phyloP scores from a whole-genome alignment of 192 early-diverging fungal genomes.

The Coemansia reversa region DNA sequence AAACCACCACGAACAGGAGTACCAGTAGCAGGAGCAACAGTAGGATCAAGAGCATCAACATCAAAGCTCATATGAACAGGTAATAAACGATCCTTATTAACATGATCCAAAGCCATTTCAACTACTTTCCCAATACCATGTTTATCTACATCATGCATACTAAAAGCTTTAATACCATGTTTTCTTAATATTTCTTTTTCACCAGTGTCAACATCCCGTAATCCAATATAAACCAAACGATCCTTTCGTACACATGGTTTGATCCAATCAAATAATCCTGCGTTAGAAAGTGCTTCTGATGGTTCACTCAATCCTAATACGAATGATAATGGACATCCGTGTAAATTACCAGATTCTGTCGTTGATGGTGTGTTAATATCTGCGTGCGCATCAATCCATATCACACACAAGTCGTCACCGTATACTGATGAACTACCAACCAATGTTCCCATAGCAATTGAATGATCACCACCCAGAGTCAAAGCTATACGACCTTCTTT shows the following conservation, averaged over 20 bases:
- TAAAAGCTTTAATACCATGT: constrained; percentile 87
- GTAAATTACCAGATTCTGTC: constrained; percentile 88
- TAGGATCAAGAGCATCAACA: constrained; percentile 93
- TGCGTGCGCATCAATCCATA: constrained; percentile 96
- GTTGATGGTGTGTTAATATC: constrained; percentile 92
- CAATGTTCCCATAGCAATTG: constrained; percentile 88
- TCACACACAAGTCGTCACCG: constrained; percentile 75
- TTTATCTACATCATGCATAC: constrained; percentile 95
- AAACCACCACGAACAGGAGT: constrained; percentile 95
- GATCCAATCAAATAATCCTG: constrained; percentile 73
- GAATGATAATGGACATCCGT: constrained; percentile 94
- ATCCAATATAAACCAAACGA: constrained; percentile 91
- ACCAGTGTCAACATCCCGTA: constrained; percentile 87
- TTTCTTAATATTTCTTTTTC: constrained; percentile 85
- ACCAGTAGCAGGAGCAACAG: constrained; percentile 91
- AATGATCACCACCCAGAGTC: constrained; percentile 95
- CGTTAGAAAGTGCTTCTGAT: constrained; percentile 28
- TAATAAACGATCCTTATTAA: constrained; percentile 67
- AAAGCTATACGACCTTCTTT: constrained; percentile 74
- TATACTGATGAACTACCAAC: constrained; percentile 74
- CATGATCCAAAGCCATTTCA: constrained; percentile 88
- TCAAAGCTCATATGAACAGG: constrained; percentile 93
- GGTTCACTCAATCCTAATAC: constrained; percentile 75
- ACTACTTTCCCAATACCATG: constrained; percentile 91
- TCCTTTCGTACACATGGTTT: constrained; percentile 69